These are phyloP conservation scores for Emmonsiellopsis sp. DNA, from an alignment of 2,329 filamentous ascomycete genomes.

Conservation along the genomic window DNA sequence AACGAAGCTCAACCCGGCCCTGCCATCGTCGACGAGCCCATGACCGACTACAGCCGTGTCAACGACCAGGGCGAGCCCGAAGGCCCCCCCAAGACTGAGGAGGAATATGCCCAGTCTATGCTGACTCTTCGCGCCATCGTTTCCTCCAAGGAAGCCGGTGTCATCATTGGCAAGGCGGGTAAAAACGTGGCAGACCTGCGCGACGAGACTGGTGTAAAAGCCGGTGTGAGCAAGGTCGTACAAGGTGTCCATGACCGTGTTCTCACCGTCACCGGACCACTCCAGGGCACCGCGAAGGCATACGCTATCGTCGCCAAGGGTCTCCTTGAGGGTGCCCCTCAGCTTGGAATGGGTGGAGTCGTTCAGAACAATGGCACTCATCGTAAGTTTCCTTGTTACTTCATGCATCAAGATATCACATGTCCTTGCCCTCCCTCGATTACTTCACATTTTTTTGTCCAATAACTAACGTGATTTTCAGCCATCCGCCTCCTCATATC, in stretches of 20 bases:
- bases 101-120: constrained; percentile 89
- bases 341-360: constrained; percentile 92
- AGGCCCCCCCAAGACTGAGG: constrained; percentile 78
- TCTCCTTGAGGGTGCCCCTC: constrained; percentile 82
- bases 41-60: constrained; percentile 57
- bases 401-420: neutral
- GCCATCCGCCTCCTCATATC: constrained; percentile 97
- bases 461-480: constrained; percentile 32
- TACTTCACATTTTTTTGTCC: neutral
- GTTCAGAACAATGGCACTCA: constrained; percentile 84
- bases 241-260: constrained; percentile 96
- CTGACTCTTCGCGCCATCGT: constrained; percentile 95
- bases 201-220: constrained; percentile 96
- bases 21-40: constrained; percentile 51
- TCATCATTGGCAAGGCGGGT: constrained; percentile 97
- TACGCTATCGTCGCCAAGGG: constrained; percentile 90
- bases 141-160: constrained; percentile 95
- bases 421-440: constrained; percentile 1
- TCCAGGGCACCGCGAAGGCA: constrained; percentile 81
- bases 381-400: constrained; percentile 54
- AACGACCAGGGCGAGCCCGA: constrained; percentile 62
- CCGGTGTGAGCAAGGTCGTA: constrained; percentile 97
- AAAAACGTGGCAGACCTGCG: constrained; percentile 97
- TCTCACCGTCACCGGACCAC: constrained; percentile 83
- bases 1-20: constrained; percentile 48